These are phyloP conservation scores for Xylaria telfairii DNA, from an alignment of 495 filamentous ascomycete genomes.

Conservation along the genomic window DNA sequence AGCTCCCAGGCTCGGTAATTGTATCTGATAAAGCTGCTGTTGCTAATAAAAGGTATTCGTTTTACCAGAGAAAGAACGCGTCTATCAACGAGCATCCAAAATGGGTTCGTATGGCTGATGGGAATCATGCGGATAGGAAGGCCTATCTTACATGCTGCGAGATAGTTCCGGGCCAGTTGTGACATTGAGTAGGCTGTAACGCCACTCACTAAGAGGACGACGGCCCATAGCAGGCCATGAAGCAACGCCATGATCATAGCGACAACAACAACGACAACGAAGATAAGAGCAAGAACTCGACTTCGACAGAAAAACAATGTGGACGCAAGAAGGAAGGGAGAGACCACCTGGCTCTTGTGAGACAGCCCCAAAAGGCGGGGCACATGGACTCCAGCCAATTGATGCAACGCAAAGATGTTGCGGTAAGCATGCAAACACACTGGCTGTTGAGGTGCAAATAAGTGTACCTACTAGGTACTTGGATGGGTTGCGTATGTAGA, in stretches of 20 bases:
- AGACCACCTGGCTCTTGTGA: neutral
- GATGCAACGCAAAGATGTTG: too few species aligned
- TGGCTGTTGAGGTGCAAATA: too few species aligned
- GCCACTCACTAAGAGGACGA: constrained; percentile 7
- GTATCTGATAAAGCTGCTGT: constrained; percentile 42
- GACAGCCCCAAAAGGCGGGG: neutral
- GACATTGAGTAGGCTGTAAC: neutral
- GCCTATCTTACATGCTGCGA: constrained; percentile 35
- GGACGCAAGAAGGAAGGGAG: neutral
- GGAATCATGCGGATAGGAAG: constrained; percentile 48
- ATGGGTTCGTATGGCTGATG: constrained; percentile 40
- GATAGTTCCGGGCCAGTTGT: constrained; percentile 31
- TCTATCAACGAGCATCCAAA: constrained; percentile 40
- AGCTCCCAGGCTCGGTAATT: constrained; percentile 45
- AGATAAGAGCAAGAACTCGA: neutral
- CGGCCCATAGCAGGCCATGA: constrained; percentile 5
- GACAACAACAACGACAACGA: neutral
- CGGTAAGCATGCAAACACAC: too few species aligned
- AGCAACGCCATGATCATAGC: constrained; percentile 10
- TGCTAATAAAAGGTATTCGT: constrained; percentile 34
- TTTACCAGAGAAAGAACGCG: constrained; percentile 27
- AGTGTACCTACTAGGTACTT: too few species aligned
- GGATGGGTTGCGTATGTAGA: too few species aligned
- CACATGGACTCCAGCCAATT: neutral
- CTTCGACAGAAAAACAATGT: neutral